Evolutionary conservation across 768 basidiomycete genomes (phyloP), one percentile per base, ranked within the genome.

Genomic region (Suillus fuscotomentosus): DNA sequence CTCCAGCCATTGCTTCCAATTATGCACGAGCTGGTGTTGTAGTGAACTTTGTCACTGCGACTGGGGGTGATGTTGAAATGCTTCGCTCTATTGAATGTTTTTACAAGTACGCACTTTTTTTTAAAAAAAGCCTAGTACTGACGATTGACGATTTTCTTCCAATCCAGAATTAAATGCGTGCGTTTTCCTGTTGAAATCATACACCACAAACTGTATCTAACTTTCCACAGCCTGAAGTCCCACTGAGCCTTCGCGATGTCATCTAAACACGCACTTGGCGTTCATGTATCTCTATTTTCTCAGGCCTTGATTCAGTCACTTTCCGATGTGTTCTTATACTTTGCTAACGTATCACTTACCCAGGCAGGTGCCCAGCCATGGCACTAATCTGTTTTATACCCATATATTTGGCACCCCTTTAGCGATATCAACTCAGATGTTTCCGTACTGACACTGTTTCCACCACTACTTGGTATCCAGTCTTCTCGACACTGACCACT

Each of bases 61-160:
- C 95, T 15, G 95, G 96, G 38, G 96, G 95, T 48, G 97, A 99
- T 75, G 96, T 98, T 62, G 97, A 99, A 80, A 97, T 98, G 95
- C 81, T 99, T 67, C 87, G 97, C 72, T 93, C 92, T 70, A 98
- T 98, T 83, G 97, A 99, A 82, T 97, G 95, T 84, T 97, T 95
- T 80, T 98, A 97, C 84, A 94, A 94, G 93, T 94, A 69, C 68
- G 86, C 76, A 61, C 65, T 76, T 50, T 50, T 14, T 13, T 50
- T 7, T 4, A 6, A 42, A 42, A n/a, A 42, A n/a, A n/a, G 14
- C 48, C 47, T 43, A 34, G 54, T 65, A 20, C 20, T 10, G 43
- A 22, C 31, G 38, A 47, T 24, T 61, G 20, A 41, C 71, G 22
- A 5, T 75, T 66, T 60, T 45, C 14, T 27, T 54, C 36, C 65